Percentiles rank a stretch among this genome's conserved stretches.
phyloP scores from a whole-genome alignment of 495 filamentous ascomycete species.

The Trichoderma parareesei region DNA sequence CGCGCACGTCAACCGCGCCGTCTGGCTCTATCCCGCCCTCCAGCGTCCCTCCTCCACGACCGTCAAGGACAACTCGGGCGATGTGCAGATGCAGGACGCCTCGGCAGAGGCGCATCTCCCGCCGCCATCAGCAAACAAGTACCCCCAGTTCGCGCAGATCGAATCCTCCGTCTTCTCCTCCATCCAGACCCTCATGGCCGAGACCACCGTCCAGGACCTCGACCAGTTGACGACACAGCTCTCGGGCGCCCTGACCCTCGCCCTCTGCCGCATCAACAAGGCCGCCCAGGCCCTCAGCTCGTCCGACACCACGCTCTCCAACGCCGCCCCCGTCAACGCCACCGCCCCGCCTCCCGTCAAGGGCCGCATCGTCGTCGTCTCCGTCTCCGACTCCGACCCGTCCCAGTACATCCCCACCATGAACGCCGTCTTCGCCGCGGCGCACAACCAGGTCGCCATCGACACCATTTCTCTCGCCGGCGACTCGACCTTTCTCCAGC shows the following conservation, averaged over 20 bases:
- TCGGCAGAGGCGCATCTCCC: conserved; percentile 10
- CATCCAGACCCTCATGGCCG: conserved; percentile 57
- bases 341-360: conserved; percentile 45
- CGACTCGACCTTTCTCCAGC: conserved; percentile 80
- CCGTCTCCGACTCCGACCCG: conserved; percentile 72
- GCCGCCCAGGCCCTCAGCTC: conserved; percentile 33
- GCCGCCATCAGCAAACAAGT: conserved; percentile 66
- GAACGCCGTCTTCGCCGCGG: conserved; percentile 94
- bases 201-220: conserved; percentile 54
- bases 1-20: conserved; percentile 71
- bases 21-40: conserved; percentile 73
- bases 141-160: conserved; percentile 78
- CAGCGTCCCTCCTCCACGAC: conserved; percentile 11
- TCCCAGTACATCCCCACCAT: conserved; percentile 95
- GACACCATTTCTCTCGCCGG: conserved; percentile 82
- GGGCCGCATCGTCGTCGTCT: conserved; percentile 78
- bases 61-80: conserved; percentile 15
- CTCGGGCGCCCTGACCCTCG: conserved; percentile 83
- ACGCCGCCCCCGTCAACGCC: conserved; percentile 21
- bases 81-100: conserved; percentile 40
- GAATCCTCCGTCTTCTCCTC: conserved; percentile 68
- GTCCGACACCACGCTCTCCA: conserved; percentile 19
- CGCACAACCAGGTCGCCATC: conserved; percentile 75
- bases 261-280: conserved; percentile 79
- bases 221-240: conserved; percentile 61